phyloP scores from a whole-genome alignment of 2,329 filamentous ascomycete species.

The Diaporthe batatas region DNA sequence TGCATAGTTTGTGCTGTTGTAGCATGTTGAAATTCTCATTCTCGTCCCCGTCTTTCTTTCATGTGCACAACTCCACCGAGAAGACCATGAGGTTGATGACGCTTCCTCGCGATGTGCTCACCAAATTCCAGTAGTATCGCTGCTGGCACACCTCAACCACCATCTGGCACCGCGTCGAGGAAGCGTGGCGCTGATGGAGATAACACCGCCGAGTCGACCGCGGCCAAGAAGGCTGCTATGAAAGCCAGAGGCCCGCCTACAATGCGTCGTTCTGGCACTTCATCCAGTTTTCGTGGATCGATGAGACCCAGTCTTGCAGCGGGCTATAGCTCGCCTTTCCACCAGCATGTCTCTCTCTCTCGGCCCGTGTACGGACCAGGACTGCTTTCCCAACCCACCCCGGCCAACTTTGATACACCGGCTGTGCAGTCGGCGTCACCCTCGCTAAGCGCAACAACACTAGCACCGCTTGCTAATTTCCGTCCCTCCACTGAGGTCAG shows the following conservation, averaged over 20 bases:
- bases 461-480: not conserved
- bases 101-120: not conserved
- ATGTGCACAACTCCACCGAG: not conserved
- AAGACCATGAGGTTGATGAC: not conserved
- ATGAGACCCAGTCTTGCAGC: not conserved
- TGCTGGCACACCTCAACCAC: not conserved
- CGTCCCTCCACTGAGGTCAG: not conserved
- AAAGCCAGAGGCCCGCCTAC: not conserved
- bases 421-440: not conserved
- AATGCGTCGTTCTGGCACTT: conserved; percentile 3
- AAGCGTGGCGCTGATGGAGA: not conserved
- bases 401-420: not conserved
- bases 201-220: not conserved
- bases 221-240: not conserved
- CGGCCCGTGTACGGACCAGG: not conserved
- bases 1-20: not conserved
- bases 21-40: too few species aligned
- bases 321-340: not conserved
- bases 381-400: not conserved
- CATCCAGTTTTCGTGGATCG: not conserved
- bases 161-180: not conserved
- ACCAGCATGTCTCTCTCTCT: too few species aligned
- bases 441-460: not conserved
- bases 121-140: not conserved
- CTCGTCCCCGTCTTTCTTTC: not conserved